Evolutionary conservation across 768 basidiomycete species (phyloP), one percentile per base, ranked within the genome.

Genomic region (Paxillus ammoniavirescens): DNA sequence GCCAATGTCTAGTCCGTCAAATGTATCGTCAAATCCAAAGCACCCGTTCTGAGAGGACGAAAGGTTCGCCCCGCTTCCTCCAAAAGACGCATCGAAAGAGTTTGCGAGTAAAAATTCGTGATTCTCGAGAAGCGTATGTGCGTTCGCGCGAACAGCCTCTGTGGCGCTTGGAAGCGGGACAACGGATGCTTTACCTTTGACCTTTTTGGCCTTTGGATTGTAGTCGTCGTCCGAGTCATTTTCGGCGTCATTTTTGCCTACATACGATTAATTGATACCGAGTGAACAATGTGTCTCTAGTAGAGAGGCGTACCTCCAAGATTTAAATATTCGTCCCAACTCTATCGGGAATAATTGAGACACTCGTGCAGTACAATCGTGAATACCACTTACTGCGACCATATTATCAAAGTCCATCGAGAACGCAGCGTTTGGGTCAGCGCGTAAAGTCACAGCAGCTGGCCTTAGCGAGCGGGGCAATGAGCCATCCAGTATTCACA

Each of bases 71-170:
- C 65, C 70, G 50, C 66, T 72, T 33, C 69, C 76, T 47, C 74
- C 70, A 57, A 82, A 82, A 4, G 87, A 87, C 9, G 76, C 65
- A 51, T 87, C 85, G 59, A 88, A 83, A 0, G 88, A 88, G 26
- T 76, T 77, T 5, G 83, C 80, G 14, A 91, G 71, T 18, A 91
- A 64, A 58, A 85, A 80, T 36, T 87, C 82, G 56, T 87, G 81
- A 55, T 84, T 78, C 62, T 92, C 89, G 10, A 82, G 72, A n/a
- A 92, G 77, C 35, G 84, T 90, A 65, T 87, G 81, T 51, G 72
- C 61, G 28, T 82, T 80, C 42, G 76, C 77, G 44, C 86, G 76
- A 10, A 73, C 65, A 31, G 70, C 55, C 61, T 87, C 86, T 31
- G 63, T 67, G n/a, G n/a, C n/a, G 46, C 62, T 71, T 51, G 63